These are phyloP conservation scores for Trametes punicea DNA, from an alignment of 768 basidiomycete species.

Conservation along the genomic window DNA sequence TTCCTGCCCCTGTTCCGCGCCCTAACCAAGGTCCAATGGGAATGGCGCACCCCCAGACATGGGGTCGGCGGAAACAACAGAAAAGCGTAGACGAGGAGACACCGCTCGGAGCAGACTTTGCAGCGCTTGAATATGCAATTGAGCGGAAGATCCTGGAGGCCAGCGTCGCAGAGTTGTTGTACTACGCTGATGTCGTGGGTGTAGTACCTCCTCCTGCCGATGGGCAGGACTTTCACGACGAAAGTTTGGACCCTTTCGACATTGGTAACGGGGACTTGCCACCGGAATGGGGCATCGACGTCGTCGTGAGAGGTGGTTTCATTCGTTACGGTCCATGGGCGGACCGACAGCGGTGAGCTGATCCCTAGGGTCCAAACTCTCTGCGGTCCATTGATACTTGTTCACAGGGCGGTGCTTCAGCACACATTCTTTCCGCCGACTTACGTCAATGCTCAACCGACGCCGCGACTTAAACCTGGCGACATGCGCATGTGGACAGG, in stretches of 20 bases:
- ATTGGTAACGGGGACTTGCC: constrained; percentile 84
- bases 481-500: constrained; percentile 82
- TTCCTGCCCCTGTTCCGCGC: not conserved
- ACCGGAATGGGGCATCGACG: constrained; percentile 92
- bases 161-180: constrained; percentile 72
- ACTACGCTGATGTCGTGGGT: constrained; percentile 85
- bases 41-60: constrained; percentile 20
- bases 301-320: constrained; percentile 72
- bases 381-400: not conserved
- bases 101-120: constrained; percentile 52
- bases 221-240: constrained; percentile 27
- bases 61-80: constrained; percentile 26
- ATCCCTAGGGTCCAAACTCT: not conserved
- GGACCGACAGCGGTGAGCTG: constrained; percentile 77
- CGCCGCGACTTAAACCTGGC: constrained; percentile 61
- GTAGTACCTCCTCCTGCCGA: constrained; percentile 48
- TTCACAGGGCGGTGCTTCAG: constrained; percentile 67
- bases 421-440: constrained; percentile 78
- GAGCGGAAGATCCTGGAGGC: constrained; percentile 82
- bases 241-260: constrained; percentile 50
- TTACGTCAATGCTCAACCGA: constrained; percentile 60
- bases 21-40: not conserved
- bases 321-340: constrained; percentile 95
- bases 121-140: constrained; percentile 78
- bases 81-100: constrained; percentile 50